These are phyloP conservation scores for Pythium volutum DNA, from an alignment of 352 stramenopile genomes.

Conservation along the genomic window DNA sequence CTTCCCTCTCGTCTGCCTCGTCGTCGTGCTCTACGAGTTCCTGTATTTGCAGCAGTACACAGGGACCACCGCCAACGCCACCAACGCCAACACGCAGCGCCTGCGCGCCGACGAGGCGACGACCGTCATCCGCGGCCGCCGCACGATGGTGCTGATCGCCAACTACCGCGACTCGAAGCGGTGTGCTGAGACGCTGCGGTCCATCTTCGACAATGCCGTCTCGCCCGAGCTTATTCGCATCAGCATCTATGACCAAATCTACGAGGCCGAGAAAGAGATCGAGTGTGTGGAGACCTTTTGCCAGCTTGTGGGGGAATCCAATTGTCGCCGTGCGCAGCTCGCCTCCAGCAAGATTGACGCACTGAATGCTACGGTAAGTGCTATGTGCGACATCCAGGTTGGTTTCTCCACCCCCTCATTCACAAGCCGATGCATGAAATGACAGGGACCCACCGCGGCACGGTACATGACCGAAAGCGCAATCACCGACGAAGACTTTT, in stretches of 20 bases:
- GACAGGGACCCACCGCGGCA: constrained; percentile 60
- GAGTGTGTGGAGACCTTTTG: constrained; percentile 67
- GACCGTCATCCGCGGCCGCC: constrained; percentile 55
- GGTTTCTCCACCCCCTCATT: too few species aligned
- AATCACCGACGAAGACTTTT: constrained; percentile 79
- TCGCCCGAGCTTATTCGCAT: constrained; percentile 52
- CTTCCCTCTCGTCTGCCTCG: constrained; percentile 62
- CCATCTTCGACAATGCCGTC: constrained; percentile 72
- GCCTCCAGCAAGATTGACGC: constrained; percentile 71
- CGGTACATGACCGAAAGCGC: constrained; percentile 75
- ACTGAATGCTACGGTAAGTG: constrained; percentile 49
- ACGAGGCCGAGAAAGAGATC: constrained; percentile 57
- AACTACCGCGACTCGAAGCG: constrained; percentile 82
- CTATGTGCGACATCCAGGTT: too few species aligned
- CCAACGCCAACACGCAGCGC: constrained; percentile 2
- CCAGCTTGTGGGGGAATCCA: constrained; percentile 53
- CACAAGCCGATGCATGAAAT: background rate
- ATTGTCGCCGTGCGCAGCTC: constrained; percentile 60
- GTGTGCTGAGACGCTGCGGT: constrained; percentile 75
- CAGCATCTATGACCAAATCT: constrained; percentile 76
- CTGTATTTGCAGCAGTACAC: constrained; percentile 75
- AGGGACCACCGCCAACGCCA: constrained; percentile 23
- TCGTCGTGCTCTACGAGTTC: constrained; percentile 79
- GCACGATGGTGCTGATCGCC: constrained; percentile 73
- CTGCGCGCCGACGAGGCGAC: constrained; percentile 14